A percentile compares a stretch with the other conserved stretches of the same genome.
These are phyloP conservation scores for Daedaleopsis sinensis DNA, from an alignment of 768 basidiomycete species.

Conservation along the genomic window DNA sequence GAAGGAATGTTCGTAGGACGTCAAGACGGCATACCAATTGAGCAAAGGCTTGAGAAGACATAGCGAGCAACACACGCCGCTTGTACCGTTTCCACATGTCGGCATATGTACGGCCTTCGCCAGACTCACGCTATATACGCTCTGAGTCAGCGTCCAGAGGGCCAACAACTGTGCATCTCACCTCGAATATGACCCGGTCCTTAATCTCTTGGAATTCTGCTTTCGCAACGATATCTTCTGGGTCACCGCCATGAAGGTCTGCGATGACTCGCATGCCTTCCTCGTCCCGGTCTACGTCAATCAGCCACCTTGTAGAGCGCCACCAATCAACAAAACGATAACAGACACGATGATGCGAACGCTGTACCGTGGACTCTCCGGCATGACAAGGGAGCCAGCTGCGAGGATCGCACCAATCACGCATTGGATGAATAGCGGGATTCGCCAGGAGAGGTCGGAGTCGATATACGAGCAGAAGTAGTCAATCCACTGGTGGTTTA, in stretches of 20 bases:
- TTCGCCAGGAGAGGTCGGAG: conserved; percentile 87
- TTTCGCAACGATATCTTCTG: conserved; percentile 63
- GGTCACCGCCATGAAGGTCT: conserved; percentile 85
- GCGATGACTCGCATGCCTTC: conserved; percentile 87
- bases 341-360: conserved; percentile 8
- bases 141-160: neutral
- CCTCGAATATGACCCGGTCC: conserved; percentile 73
- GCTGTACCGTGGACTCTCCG: conserved; percentile 82
- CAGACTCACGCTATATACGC: conserved; percentile 68
- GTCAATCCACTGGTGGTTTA: conserved; percentile 74
- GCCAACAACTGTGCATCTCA: conserved; percentile 29
- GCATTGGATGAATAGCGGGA: conserved; percentile 88
- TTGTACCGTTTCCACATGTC: conserved; percentile 89
- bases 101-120: conserved; percentile 74
- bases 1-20: neutral
- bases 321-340: neutral
- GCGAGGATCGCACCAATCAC: conserved; percentile 83
- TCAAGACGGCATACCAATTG: conserved; percentile 67
- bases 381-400: conserved; percentile 78
- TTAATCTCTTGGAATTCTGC: conserved; percentile 93
- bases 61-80: conserved; percentile 86
- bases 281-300: conserved; percentile 81
- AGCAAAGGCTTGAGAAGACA: conserved; percentile 95
- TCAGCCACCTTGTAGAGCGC: conserved; percentile 67
- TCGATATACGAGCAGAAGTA: conserved; percentile 91